A percentile compares a stretch with the other conserved stretches of the same genome.
phyloP scores from a whole-genome alignment of 257 asterid genomes.

The Verbascum thapsus region DNA sequence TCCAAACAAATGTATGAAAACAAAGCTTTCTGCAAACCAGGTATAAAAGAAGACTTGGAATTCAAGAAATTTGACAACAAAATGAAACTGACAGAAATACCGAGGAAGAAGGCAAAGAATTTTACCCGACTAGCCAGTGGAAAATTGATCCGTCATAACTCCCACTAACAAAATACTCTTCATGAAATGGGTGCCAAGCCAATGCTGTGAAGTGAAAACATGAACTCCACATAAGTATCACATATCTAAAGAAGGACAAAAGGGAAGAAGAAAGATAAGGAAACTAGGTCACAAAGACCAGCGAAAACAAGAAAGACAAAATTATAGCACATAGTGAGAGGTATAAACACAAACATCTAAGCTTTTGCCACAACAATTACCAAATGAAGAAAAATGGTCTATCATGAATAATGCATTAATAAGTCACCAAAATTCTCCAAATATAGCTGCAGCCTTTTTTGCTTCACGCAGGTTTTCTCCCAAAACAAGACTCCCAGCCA shows the following conservation, averaged over 20 bases:
- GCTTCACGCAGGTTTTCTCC: slow-evolving; percentile 3
- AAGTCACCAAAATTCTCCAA: slow-evolving; percentile 15
- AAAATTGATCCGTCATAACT: slow-evolving; percentile 95
- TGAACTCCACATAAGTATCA: slow-evolving; percentile 28
- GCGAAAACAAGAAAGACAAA: slow-evolving; percentile 3
- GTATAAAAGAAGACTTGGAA: slow-evolving; percentile 4
- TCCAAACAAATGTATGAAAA: slow-evolving; percentile 2
- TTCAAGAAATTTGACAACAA: slow-evolving; percentile 15
- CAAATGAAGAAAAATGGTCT: slow-evolving; percentile 8
- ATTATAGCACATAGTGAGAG: neutral
- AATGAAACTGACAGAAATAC: slow-evolving; percentile 21
- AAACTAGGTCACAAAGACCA: slow-evolving; percentile 15
- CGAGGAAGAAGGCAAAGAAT: slow-evolving; percentile 25
- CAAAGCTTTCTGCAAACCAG: slow-evolving; percentile 5
- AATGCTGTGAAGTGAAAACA: slow-evolving; percentile 53
- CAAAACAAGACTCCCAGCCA: neutral
- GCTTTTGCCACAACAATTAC: neutral
- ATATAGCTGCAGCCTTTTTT: slow-evolving; percentile 18
- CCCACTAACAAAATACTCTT: slow-evolving; percentile 97
- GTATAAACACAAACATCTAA: neutral
- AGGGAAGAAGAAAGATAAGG: slow-evolving; percentile 9
- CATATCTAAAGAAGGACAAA: slow-evolving; percentile 16
- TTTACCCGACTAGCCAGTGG: slow-evolving; percentile 98
- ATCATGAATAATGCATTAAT: neutral
- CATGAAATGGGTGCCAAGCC: slow-evolving; percentile 99